phyloP scores from a whole-genome alignment of 1,284 basidiomycete species.

The Mycosarcoma maydis region DNA sequence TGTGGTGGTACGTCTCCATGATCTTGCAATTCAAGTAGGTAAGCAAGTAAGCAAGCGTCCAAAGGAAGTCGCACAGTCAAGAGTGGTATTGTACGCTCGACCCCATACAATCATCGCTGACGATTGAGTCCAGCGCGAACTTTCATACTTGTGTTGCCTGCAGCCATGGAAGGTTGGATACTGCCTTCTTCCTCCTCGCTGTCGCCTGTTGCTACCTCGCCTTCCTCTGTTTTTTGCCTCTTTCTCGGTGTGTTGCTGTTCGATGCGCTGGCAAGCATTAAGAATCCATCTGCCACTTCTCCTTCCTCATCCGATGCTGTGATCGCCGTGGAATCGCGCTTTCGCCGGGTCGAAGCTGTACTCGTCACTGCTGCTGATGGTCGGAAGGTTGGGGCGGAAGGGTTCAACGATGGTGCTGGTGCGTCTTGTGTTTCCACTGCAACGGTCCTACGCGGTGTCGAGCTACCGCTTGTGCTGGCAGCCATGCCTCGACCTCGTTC shows the following conservation, averaged over 20 bases:
- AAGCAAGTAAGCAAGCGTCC: too few species aligned
- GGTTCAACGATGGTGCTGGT: constrained; percentile 9
- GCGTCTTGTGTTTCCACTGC: background rate
- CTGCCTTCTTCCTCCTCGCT: constrained; percentile 47
- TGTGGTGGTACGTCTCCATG: too few species aligned
- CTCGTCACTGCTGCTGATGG: constrained; percentile 6
- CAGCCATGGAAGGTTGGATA: constrained; percentile 17
- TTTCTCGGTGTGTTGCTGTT: constrained; percentile 45
- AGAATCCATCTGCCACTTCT: constrained; percentile 20
- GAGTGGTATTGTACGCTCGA: background rate
- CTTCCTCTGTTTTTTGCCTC: constrained; percentile 38
- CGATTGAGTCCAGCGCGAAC: constrained; percentile 20
- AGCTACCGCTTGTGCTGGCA: constrained; percentile 14
- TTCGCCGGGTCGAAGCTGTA: constrained; percentile 6
- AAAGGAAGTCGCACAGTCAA: too few species aligned
- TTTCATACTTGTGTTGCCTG: background rate
- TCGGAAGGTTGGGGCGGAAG: constrained; percentile 22
- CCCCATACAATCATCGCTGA: constrained; percentile 9
- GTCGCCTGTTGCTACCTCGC: constrained; percentile 22
- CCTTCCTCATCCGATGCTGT: constrained; percentile 39
- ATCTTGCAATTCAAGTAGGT: too few species aligned
- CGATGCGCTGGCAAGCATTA: constrained; percentile 6
- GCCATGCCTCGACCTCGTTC: background rate
- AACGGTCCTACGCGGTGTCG: constrained; percentile 3
- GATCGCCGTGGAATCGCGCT: constrained; percentile 31